Evolutionary conservation across 176 grass and related monocot genomes (phyloP), one percentile per base, ranked within the genome.

Genomic region (Tuctoria greenei): DNA sequence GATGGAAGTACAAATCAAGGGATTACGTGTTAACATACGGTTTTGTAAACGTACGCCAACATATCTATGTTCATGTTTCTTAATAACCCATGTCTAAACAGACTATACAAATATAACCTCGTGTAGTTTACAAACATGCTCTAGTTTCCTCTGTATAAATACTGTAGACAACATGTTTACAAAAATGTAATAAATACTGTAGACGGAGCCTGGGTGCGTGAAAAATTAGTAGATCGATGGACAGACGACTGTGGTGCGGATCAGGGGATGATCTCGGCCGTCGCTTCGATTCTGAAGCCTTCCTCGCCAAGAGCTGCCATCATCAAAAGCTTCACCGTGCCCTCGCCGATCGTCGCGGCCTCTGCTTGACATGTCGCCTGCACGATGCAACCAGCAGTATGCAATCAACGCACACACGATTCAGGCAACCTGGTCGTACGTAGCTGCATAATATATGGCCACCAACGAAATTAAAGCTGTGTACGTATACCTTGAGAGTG

Each of bases 401-500:
- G 51, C 44, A 45, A 7, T 8, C 44, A 45, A 7, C 5, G 39
- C 18, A 54, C 49, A n/a, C 5, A 20, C 49, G 17, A 31, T 31
- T 31, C 31, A 31, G 6, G 16, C 5, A n/a, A 7, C n/a, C n/a
- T n/a, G n/a, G n/a, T n/a, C n/a, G n/a, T n/a, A n/a, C n/a, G n/a
- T n/a, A n/a, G n/a, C n/a, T n/a, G n/a, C n/a, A 4, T 5, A n/a
- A 25, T 14, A 44, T 14, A 10, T 5, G 7, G 39, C 39, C 39
- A 8, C 39, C 39, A 40, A 8, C 39, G 39, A n/a, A n/a, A n/a
- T n/a, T n/a, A n/a, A n/a, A n/a, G n/a, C n/a, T n/a, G n/a, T n/a
- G n/a, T n/a, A n/a, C n/a, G n/a, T n/a, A n/a, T 84, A 97, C 95
- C 77, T 83, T 92, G 67, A 98, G 73, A 0, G 89, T 92, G 50